Evolutionary conservation across 2,329 filamentous ascomycete genomes (phyloP), one percentile per base, ranked within the genome.

Genomic region (Cytospora piceae): DNA sequence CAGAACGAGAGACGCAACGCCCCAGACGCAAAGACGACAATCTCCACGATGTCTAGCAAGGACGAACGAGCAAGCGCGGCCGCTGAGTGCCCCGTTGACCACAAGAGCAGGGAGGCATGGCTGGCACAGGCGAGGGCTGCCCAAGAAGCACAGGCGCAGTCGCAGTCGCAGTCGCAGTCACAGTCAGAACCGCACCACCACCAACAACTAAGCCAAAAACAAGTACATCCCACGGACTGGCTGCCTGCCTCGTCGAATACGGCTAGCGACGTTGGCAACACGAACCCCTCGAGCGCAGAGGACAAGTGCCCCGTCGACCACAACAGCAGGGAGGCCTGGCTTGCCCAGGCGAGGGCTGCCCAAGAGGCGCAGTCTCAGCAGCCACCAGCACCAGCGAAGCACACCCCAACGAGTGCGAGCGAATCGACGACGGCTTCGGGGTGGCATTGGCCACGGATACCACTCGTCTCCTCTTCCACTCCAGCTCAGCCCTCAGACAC

Each of bases 71-170:
- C 14, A 11, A 29, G 34, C 6, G 34, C 39, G 24, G 74, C 74
- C 56, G 74, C 74, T 69, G 83, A 82, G 64, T 98, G 95, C 73
- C 95, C 95, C 5, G 93, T 98, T 73, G 94, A 98, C 79, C 91
- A 94, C 79, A 91, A 92, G 73, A 90, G 93, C 61, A 90, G 95
- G 72, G 90, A 93, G 72, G 87, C 90, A 72, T 98, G 94, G 94
- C 85, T 98, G 46, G 82, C 85, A 67, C 87, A 92, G 74, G 87
- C 89, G 49, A 80, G 80, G 68, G 77, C 86, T 74, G 79, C 83
- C 77, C 78, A 78, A 73, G 71, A 77, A 68, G 69, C 77, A 72
- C 27, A 51, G 15, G 27, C 64, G 52, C 34, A 55, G 39, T 22
- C 65, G 37, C 15, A 58, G 59, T 8, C 49, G n/a, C n/a, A 51